phyloP scores from a whole-genome alignment of 768 basidiomycete species.

The Boletus subparvulus region DNA sequence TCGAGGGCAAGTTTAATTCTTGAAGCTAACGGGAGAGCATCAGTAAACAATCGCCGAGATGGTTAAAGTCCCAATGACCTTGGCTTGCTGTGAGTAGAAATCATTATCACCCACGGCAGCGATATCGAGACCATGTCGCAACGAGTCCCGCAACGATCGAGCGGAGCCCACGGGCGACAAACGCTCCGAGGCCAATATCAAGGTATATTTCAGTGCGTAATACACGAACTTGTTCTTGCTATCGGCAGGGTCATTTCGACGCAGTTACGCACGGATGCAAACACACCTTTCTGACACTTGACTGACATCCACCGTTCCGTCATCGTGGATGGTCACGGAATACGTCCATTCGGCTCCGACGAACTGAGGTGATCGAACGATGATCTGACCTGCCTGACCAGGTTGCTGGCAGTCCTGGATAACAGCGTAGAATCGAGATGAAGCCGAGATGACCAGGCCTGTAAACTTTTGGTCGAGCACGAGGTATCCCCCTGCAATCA shows the following conservation, averaged over 20 bases:
- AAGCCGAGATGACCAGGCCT: constrained; percentile 88
- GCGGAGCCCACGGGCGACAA: constrained; percentile 37
- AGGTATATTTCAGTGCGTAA: constrained; percentile 77
- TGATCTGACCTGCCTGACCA: constrained; percentile 45
- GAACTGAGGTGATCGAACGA: constrained; percentile 91
- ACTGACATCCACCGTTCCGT: constrained; percentile 24
- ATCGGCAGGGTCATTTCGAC: constrained; percentile 18
- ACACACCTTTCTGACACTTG: constrained; percentile 25
- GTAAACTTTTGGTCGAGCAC: constrained; percentile 86
- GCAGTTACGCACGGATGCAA: neutral
- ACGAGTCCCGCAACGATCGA: constrained; percentile 36
- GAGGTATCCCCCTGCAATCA: constrained; percentile 95
- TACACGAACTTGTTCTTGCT: constrained; percentile 91
- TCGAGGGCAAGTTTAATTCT: constrained; percentile 57
- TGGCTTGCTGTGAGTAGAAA: constrained; percentile 91
- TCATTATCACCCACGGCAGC: constrained; percentile 92
- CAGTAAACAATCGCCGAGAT: neutral
- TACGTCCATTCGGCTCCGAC: constrained; percentile 78
- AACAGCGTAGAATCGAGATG: constrained; percentile 90
- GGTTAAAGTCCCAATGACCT: constrained; percentile 45
- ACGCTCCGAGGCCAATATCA: constrained; percentile 63
- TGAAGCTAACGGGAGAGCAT: constrained; percentile 50
- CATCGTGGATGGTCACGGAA: constrained; percentile 42
- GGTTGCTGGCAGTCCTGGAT: constrained; percentile 41
- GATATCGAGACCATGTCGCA: constrained; percentile 66